A percentile compares a stretch with the other conserved stretches of the same genome.
Conservation (phyloP, 169 alveolate species). For the Theileria annulata region DNA sequence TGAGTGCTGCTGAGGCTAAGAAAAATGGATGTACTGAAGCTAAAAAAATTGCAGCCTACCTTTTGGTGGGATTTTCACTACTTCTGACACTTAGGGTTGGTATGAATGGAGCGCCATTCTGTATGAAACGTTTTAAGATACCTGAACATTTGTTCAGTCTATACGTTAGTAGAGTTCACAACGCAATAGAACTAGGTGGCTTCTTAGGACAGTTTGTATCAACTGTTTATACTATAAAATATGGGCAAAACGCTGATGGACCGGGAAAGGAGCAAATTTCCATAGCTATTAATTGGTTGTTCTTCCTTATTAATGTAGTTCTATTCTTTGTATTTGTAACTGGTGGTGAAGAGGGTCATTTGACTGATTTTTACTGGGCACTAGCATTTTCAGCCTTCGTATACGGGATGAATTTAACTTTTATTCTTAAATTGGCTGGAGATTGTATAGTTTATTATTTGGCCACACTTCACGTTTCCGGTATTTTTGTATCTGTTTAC, state of each 20-base stretch:
- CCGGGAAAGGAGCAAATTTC: not conserved
- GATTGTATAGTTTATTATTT: not conserved
- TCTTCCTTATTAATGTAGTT: not conserved
- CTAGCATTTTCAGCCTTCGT: constrained; percentile 5
- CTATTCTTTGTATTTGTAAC: not conserved
- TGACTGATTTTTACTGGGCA: constrained; percentile 12
- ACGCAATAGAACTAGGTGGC: constrained; percentile 10
- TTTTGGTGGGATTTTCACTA: constrained; percentile 10
- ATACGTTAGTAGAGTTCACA: constrained; percentile 2
- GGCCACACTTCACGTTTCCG: constrained; percentile 4
- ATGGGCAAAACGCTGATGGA: not conserved
- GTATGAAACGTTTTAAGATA: constrained; percentile 1
- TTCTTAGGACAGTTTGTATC: not conserved
- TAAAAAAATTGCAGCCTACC: not conserved
- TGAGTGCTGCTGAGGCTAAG: not conserved
- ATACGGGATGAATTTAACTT: constrained; percentile 8
- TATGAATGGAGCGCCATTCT: constrained; percentile 8
- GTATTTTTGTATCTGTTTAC: constrained; percentile 6
- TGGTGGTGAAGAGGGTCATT: constrained; percentile 22
- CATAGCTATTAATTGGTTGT: constrained; percentile 12
- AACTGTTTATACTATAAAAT: not conserved
- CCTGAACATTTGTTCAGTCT: constrained; percentile 14
- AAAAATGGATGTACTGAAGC: not conserved
- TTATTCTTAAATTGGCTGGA: not conserved
- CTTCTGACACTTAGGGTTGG: constrained; percentile 7